A percentile compares a stretch with the other conserved stretches of the same genome.
phyloP scores from a whole-genome alignment of 2,329 filamentous ascomycete species.

The Coccinonectria pachysandricola region DNA sequence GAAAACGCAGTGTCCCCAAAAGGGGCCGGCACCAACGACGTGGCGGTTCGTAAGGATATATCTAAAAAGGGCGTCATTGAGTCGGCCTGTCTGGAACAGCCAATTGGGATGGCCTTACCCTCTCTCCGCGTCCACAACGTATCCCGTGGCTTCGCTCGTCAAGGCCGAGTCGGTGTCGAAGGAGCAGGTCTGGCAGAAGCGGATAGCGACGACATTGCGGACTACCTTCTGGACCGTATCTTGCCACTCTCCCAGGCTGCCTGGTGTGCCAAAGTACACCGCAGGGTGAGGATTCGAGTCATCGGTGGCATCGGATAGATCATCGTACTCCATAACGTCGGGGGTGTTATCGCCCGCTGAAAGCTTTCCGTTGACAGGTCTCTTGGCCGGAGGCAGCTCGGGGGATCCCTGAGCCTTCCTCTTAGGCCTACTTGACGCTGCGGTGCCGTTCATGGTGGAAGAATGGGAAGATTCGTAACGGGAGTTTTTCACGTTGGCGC shows the following conservation, averaged over 20 bases:
- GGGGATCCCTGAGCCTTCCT: slow-evolving; percentile 39
- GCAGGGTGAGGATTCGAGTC: slow-evolving; percentile 24
- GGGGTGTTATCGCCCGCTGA: slow-evolving; percentile 40
- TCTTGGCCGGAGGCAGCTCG: slow-evolving; percentile 26
- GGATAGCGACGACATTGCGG: slow-evolving; percentile 93
- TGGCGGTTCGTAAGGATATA: slow-evolving; percentile 85
- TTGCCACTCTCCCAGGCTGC: slow-evolving; percentile 65
- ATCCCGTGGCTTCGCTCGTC: slow-evolving; percentile 92
- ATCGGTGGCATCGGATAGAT: slow-evolving; percentile 32
- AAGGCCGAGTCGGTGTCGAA: slow-evolving; percentile 96
- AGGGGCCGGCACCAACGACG: slow-evolving; percentile 89
- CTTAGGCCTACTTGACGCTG: slow-evolving; percentile 35
- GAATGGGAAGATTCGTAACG: slow-evolving; percentile 2
- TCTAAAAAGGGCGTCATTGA: slow-evolving; percentile 23
- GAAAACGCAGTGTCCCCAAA: slow-evolving; percentile 97
- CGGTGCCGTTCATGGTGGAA: slow-evolving; percentile 33
- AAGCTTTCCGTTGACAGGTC: slow-evolving; percentile 35
- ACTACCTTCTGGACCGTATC: slow-evolving; percentile 91
- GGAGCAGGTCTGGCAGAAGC: slow-evolving; percentile 95
- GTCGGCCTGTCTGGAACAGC: too few relatives aligned
- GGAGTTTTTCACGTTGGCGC: too few relatives aligned
- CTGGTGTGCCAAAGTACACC: slow-evolving; percentile 28
- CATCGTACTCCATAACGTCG: slow-evolving; percentile 30
- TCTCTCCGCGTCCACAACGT: slow-evolving; percentile 89
- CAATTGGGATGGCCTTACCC: too few relatives aligned